Evolutionary conservation across 1,139 yeast genomes (phyloP).

Genomic region (Taiozyma sp.): DNA sequence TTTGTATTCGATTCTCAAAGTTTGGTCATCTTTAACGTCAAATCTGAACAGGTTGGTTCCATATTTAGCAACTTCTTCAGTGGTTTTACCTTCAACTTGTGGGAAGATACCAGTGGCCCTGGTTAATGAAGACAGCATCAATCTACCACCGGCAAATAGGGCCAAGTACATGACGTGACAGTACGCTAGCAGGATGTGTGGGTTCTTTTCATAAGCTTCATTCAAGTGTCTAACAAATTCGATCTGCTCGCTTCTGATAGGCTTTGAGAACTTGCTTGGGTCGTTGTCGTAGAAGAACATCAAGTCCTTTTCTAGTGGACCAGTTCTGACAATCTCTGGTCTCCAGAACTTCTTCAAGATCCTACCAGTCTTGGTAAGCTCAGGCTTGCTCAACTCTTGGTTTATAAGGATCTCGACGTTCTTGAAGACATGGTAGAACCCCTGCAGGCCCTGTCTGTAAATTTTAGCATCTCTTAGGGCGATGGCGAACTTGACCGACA

Average conservation of each 20-base stretch:
- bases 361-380: conserved; percentile 33
- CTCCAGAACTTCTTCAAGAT: conserved; percentile 56
- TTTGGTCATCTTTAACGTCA: conserved; percentile 65
- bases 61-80: conserved; percentile 52
- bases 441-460: conserved; percentile 77
- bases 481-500: conserved; percentile 66
- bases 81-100: conserved; percentile 56
- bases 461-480: conserved; percentile 73
- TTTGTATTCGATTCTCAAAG: conserved; percentile 62
- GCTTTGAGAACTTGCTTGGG: conserved; percentile 48
- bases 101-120: conserved; percentile 75
- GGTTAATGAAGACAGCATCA: conserved; percentile 63
- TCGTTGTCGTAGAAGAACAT: conserved; percentile 59
- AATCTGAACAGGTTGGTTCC: conserved; percentile 75
- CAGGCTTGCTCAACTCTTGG: conserved; percentile 38
- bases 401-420: conserved; percentile 58
- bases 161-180: conserved; percentile 85
- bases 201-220: conserved; percentile 51
- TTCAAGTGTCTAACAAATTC: conserved; percentile 59
- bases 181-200: conserved; percentile 74
- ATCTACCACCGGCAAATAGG: conserved; percentile 80
- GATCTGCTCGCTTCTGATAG: conserved; percentile 58
- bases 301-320: conserved; percentile 56
- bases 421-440: conserved; percentile 71
- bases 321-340: conserved; percentile 60